Conservation (phyloP, 306 rosid genomes). For the Prinsepia uniflora region DNA sequence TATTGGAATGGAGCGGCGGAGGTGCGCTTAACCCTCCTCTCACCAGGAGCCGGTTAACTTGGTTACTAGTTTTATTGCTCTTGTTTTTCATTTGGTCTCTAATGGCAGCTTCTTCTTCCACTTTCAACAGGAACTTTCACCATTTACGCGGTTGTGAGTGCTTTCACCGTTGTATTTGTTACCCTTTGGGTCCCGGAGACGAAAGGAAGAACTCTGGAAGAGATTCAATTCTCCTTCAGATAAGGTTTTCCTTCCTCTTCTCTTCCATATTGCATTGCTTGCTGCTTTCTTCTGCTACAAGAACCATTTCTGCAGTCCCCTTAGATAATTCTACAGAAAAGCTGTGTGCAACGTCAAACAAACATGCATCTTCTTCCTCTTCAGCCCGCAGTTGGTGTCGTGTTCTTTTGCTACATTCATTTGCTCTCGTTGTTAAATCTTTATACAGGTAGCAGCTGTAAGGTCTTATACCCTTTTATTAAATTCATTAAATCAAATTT, state of each 20-base stretch:
- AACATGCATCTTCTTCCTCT: not conserved
- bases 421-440: not conserved
- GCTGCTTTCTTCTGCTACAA: not conserved
- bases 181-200: constrained; percentile 87
- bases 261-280: not conserved
- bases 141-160: constrained; percentile 55
- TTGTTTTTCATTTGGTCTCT: not conserved
- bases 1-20: constrained; percentile 80
- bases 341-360: not conserved
- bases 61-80: not conserved
- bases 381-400: constrained; percentile 6
- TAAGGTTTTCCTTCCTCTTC: constrained; percentile 36
- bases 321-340: constrained; percentile 10
- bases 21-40: constrained; percentile 43
- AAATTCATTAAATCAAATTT: constrained; percentile 8
- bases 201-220: constrained; percentile 88
- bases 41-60: not conserved
- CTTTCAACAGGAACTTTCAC: constrained; percentile 79
- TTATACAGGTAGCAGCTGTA: not conserved
- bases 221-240: constrained; percentile 84
- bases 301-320: constrained; percentile 17
- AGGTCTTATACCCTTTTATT: not conserved
- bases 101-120: constrained; percentile 16
- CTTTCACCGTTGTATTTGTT: constrained; percentile 61
- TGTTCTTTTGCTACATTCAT: constrained; percentile 6